Evolutionary conservation across 2,329 filamentous ascomycete species (phyloP).

Genomic region (Microdochium paspali): DNA sequence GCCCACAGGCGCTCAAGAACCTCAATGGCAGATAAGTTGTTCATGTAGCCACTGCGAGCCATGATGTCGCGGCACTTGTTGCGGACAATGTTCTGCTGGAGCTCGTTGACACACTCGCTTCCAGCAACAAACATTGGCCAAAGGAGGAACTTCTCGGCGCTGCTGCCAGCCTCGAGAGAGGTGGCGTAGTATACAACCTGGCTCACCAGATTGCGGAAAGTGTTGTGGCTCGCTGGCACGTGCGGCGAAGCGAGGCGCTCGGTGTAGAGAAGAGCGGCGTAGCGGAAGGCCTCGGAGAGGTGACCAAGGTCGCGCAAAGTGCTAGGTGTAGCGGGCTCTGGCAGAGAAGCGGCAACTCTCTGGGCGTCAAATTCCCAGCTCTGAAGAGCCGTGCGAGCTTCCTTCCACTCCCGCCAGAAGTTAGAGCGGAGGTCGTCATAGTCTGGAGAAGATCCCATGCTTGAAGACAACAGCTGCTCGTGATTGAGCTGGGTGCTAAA

Average conservation of each 20-base stretch:
- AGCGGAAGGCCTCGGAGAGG: slow-evolving; percentile 84
- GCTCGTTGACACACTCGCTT: slow-evolving; percentile 76
- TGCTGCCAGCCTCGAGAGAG: slow-evolving; percentile 61
- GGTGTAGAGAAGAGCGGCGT: slow-evolving; percentile 80
- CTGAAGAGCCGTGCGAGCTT: slow-evolving; percentile 65
- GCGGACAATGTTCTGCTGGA: slow-evolving; percentile 71
- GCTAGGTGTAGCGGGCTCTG: slow-evolving; percentile 38
- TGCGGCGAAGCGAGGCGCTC: slow-evolving; percentile 76
- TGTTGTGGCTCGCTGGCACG: slow-evolving; percentile 61
- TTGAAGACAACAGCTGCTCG: slow-evolving; percentile 37
- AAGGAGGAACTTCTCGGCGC: slow-evolving; percentile 78
- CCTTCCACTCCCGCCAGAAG: slow-evolving; percentile 87
- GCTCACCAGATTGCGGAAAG: slow-evolving; percentile 75
- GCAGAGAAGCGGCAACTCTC: slow-evolving; percentile 39
- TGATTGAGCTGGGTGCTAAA: slow-evolving; percentile 48
- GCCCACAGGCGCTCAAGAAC: slow-evolving; percentile 80
- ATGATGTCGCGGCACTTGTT: slow-evolving; percentile 79
- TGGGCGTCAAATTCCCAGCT: slow-evolving; percentile 67
- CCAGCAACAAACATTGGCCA: slow-evolving; percentile 91
- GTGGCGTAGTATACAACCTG: slow-evolving; percentile 78
- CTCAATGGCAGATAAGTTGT: slow-evolving; percentile 79
- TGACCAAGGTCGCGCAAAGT: slow-evolving; percentile 69
- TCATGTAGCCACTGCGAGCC: slow-evolving; percentile 83
- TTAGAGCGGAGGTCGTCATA: slow-evolving; percentile 50
- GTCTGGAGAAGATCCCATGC: slow-evolving; percentile 29